Percentiles rank a stretch among this genome's conserved stretches.
These are phyloP conservation scores for Atractiella rhizophila DNA, from an alignment of 768 basidiomycete genomes.

Conservation along the genomic window DNA sequence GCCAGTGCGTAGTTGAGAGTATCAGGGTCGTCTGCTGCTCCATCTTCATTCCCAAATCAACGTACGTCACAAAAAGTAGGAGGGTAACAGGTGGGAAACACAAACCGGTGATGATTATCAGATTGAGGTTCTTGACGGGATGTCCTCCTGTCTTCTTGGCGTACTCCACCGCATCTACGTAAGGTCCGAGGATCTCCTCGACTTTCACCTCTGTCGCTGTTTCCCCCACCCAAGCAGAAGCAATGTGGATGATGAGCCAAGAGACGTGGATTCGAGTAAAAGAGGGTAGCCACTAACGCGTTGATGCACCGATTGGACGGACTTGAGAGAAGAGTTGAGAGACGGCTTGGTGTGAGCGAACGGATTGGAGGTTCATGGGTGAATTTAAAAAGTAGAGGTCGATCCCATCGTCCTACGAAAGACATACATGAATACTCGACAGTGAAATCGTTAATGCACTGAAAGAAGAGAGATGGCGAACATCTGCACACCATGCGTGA, in stretches of 20 bases:
- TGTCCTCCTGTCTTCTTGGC: neutral
- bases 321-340: conserved; percentile 7
- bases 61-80: neutral
- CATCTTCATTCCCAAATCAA: neutral
- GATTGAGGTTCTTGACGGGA: conserved; percentile 12
- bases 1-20: neutral
- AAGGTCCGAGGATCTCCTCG: conserved; percentile 11
- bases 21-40: neutral
- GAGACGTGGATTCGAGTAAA: too few relatives aligned
- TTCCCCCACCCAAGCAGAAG: conserved; percentile 1
- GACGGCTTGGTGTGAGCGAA: neutral
- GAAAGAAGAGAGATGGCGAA: too few relatives aligned
- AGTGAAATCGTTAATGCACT: too few relatives aligned
- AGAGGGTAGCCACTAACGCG: neutral
- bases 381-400: conserved; percentile 11
- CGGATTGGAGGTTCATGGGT: neutral
- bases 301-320: neutral
- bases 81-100: conserved; percentile 7
- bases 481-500: too few relatives aligned
- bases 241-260: too few relatives aligned
- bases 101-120: conserved; percentile 13
- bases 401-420: conserved; percentile 2
- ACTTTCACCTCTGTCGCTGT: conserved; percentile 8
- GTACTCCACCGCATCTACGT: conserved; percentile 10
- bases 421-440: too few relatives aligned